Conservation (phyloP, 129 eudicot species). For the Smallanthus sonchifolius region DNA sequence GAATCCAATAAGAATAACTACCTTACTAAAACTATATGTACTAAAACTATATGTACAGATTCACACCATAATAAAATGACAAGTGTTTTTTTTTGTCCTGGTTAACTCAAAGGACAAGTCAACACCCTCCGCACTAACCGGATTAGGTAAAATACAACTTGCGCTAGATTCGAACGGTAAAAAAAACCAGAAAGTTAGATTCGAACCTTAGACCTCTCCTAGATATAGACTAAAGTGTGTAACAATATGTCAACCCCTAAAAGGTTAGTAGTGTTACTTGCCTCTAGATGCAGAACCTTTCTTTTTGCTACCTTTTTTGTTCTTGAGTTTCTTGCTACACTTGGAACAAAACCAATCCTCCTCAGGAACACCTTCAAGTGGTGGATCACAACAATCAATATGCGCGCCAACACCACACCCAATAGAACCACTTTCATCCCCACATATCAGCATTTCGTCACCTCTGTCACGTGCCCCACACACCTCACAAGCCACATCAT, state of each 20-base stretch:
- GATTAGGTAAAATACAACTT: too few species aligned
- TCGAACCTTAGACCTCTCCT: too few species aligned
- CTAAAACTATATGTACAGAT: slow-evolving; percentile 24
- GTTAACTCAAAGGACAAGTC: not conserved
- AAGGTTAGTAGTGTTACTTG: slow-evolving; percentile 7
- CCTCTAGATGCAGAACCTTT: slow-evolving; percentile 17
- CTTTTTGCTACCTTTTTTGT: slow-evolving; percentile 31
- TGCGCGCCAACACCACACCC: slow-evolving; percentile 86
- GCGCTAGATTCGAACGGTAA: too few species aligned
- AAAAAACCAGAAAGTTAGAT: too few species aligned
- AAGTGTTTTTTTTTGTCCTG: not conserved
- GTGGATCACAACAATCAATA: slow-evolving; percentile 84
- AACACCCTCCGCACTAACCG: too few species aligned
- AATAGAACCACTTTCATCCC: slow-evolving; percentile 51
- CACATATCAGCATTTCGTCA: slow-evolving; percentile 84
- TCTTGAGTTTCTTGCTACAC: slow-evolving; percentile 38
- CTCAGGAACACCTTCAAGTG: slow-evolving; percentile 58
- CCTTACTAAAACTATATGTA: too few species aligned
- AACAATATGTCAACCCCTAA: too few species aligned
- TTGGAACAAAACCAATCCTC: slow-evolving; percentile 84
- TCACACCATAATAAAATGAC: not conserved
- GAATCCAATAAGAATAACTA: not conserved
- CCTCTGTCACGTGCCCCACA: slow-evolving; percentile 76
- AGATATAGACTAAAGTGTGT: too few species aligned
- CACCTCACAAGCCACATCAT: slow-evolving; percentile 56